Percentiles rank a stretch among this genome's conserved stretches.
phyloP scores from a whole-genome alignment of 2,329 filamentous ascomycete genomes.

The Trichothecium roseum region DNA sequence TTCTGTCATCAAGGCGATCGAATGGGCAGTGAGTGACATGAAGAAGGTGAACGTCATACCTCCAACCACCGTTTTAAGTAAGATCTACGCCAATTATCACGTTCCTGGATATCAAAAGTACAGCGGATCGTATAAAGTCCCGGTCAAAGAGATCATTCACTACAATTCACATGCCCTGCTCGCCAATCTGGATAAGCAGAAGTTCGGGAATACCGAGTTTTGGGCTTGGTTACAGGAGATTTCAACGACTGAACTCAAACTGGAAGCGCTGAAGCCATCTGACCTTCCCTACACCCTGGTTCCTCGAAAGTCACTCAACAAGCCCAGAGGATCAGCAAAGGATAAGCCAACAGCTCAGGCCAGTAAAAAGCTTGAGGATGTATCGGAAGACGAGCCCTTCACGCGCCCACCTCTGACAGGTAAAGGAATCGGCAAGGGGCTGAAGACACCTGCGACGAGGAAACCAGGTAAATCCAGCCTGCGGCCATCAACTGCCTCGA shows the following conservation, averaged over 20 bases:
- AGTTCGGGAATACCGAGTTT: slow-evolving; percentile 21
- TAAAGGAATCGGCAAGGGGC: slow-evolving; percentile 16
- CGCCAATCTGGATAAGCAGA: slow-evolving; percentile 18
- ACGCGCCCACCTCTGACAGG: slow-evolving; percentile 10
- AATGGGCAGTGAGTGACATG: slow-evolving; percentile 7
- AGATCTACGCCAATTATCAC: slow-evolving; percentile 20
- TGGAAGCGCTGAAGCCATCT: slow-evolving; percentile 15
- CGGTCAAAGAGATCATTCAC: slow-evolving; percentile 28
- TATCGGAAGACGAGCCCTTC: slow-evolving; percentile 9
- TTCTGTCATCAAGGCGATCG: slow-evolving; percentile 15
- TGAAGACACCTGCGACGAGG: slow-evolving; percentile 14
- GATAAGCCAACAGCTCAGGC: too few species aligned
- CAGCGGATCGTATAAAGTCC: slow-evolving; percentile 28
- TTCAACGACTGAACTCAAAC: slow-evolving; percentile 14
- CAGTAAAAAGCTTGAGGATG: neutral
- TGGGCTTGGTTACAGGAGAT: slow-evolving; percentile 22
- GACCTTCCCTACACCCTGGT: slow-evolving; percentile 18
- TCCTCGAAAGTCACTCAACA: slow-evolving; percentile 8
- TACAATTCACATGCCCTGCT: slow-evolving; percentile 33
- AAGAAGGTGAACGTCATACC: slow-evolving; percentile 12
- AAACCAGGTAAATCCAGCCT: slow-evolving; percentile 34
- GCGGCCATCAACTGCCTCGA: slow-evolving; percentile 27
- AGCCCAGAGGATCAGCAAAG: too few species aligned
- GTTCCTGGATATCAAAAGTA: slow-evolving; percentile 14
- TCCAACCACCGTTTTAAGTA: slow-evolving; percentile 12